Conservation (phyloP, 208 protist species). For the Acanthamoeba culbertsoni region DNA sequence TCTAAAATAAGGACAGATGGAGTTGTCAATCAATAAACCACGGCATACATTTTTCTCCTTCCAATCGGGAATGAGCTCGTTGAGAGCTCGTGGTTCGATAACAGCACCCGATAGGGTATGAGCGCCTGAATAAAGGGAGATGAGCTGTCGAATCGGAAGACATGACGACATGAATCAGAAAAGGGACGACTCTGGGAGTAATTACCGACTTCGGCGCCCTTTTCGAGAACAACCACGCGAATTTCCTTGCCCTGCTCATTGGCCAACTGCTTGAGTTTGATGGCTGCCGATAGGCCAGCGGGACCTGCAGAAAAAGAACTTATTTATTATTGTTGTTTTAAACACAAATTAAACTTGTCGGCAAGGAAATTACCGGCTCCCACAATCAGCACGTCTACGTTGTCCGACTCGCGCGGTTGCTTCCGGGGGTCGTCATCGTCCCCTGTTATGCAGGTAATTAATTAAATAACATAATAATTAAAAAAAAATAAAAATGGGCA, state of each 20-base stretch:
- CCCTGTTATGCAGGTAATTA: neutral
- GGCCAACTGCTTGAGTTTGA: slow-evolving; percentile 93
- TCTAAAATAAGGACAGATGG: neutral
- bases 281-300: slow-evolving; percentile 93
- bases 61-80: slow-evolving; percentile 97
- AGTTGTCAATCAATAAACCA: neutral
- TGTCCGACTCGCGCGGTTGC: neutral
- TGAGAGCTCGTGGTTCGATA: slow-evolving; percentile 92
- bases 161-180: slow-evolving; percentile 17
- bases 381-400: slow-evolving; percentile 40
- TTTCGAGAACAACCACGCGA: slow-evolving; percentile 94
- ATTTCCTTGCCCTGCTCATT: slow-evolving; percentile 86
- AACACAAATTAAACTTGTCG: neutral
- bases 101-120: slow-evolving; percentile 97
- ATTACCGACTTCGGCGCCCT: slow-evolving; percentile 91
- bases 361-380: slow-evolving; percentile 8
- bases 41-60: slow-evolving; percentile 72
- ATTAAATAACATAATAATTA: neutral
- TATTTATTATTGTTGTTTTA: neutral
- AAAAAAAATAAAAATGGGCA: neutral
- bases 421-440: slow-evolving; percentile 46
- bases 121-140: slow-evolving; percentile 80
- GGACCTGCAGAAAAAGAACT: slow-evolving; percentile 93
- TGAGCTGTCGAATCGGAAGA: neutral
- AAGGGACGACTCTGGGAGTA: too few relatives aligned